Percentiles rank a stretch among this genome's conserved stretches.
These are phyloP conservation scores for Oenanthe sinensis DNA, from an alignment of 129 eudicot species.

Conservation along the genomic window DNA sequence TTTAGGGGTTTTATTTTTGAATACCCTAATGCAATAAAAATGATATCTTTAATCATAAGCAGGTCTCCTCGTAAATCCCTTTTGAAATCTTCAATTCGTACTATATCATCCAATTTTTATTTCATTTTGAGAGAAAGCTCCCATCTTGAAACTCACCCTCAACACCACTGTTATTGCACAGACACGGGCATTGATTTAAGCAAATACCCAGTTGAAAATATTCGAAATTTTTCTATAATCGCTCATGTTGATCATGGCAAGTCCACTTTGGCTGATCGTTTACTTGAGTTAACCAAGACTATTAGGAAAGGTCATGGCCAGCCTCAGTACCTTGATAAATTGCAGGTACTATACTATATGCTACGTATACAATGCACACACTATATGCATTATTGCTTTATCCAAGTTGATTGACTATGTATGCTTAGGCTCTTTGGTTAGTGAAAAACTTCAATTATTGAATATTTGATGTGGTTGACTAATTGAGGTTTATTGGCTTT, in stretches of 20 bases:
- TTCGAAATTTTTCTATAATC: slow-evolving; percentile 84
- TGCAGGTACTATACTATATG: slow-evolving; percentile 46
- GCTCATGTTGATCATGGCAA: slow-evolving; percentile 99
- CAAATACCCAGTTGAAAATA: slow-evolving; percentile 63
- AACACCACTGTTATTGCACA: slow-evolving; percentile 48
- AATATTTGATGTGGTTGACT: background rate
- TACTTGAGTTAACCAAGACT: slow-evolving; percentile 89
- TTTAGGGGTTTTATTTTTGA: background rate
- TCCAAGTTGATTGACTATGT: background rate
- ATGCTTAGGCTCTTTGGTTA: background rate
- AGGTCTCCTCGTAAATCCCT: slow-evolving; percentile 37
- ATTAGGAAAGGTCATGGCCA: slow-evolving; percentile 79
- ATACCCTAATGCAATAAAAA: slow-evolving; percentile 23
- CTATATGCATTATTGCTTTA: background rate
- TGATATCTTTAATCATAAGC: slow-evolving; percentile 22
- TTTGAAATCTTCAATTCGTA: slow-evolving; percentile 17
- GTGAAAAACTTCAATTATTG: background rate
- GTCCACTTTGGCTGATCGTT: slow-evolving; percentile 89
- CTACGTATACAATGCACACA: too few relatives aligned
- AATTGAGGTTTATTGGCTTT: background rate
- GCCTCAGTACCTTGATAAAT: slow-evolving; percentile 87
- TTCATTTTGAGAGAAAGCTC: background rate
- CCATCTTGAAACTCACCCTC: slow-evolving; percentile 13
- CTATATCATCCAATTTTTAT: background rate
- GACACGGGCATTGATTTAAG: slow-evolving; percentile 57